Conservation (phyloP, 345 rosid species). For the Bretschneidera sinensis region DNA sequence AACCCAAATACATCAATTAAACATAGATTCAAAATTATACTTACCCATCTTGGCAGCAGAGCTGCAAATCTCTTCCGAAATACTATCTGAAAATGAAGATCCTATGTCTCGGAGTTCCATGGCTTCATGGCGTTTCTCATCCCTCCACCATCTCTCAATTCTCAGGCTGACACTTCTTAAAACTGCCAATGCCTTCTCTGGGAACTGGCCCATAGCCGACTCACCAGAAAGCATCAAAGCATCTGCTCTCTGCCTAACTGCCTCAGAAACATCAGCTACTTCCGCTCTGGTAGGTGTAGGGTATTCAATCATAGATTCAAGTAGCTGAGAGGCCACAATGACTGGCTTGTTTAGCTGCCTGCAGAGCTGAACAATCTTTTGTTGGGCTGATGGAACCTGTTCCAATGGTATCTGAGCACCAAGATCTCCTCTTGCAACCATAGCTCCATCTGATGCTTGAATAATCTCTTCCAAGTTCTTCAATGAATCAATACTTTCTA, state of each 20-base stretch:
- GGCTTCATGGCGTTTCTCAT: slow-evolving; percentile 79
- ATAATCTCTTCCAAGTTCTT: slow-evolving; percentile 87
- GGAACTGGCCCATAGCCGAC: slow-evolving; percentile 99
- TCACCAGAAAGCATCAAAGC: slow-evolving; percentile 99
- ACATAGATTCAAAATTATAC: not conserved
- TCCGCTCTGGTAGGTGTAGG: slow-evolving; percentile 99
- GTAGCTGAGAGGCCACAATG: slow-evolving; percentile 92
- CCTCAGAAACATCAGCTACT: slow-evolving; percentile 99
- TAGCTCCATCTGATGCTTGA: slow-evolving; percentile 95
- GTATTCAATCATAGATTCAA: slow-evolving; percentile 98
- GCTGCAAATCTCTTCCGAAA: slow-evolving; percentile 92
- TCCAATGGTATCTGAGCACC: slow-evolving; percentile 99
- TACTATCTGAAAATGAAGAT: slow-evolving; percentile 62
- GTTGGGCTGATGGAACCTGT: slow-evolving; percentile 97
- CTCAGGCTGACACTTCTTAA: slow-evolving; percentile 89
- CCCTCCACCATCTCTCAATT: slow-evolving; percentile 99
- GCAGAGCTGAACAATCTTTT: slow-evolving; percentile 77
- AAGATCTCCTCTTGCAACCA: slow-evolving; percentile 99
- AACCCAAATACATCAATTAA: not conserved
- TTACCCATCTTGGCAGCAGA: slow-evolving; percentile 99
- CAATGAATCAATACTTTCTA: slow-evolving; percentile 90
- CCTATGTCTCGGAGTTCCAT: slow-evolving; percentile 70
- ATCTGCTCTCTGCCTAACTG: slow-evolving; percentile 96
- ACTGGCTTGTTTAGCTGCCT: slow-evolving; percentile 91
- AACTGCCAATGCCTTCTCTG: slow-evolving; percentile 92